Conservation (phyloP, 208 protist genomes). For the Leishmania tropica region DNA sequence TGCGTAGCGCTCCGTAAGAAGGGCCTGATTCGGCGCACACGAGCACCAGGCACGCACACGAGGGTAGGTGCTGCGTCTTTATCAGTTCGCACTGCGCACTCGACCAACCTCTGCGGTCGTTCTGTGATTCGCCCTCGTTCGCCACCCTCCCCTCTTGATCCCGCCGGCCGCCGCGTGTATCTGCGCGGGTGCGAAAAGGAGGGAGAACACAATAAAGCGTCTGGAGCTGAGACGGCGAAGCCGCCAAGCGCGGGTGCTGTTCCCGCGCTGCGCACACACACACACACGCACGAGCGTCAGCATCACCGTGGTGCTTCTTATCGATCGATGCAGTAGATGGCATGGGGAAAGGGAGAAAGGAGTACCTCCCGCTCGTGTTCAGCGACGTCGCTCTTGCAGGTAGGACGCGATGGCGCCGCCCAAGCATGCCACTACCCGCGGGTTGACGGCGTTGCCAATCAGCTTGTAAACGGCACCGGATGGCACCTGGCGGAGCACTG, state of each 20-base stretch:
- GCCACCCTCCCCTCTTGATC: too few species aligned
- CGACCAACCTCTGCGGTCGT: too few species aligned
- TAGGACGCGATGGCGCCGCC: conserved; percentile 11
- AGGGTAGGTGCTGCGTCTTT: too few species aligned
- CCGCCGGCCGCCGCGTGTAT: too few species aligned
- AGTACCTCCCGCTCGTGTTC: neutral
- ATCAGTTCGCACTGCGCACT: too few species aligned
- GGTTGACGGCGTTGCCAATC: conserved; percentile 83
- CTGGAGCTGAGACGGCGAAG: too few species aligned
- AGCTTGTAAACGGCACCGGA: conserved; percentile 58
- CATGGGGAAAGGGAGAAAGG: conserved; percentile 21
- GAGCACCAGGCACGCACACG: too few species aligned
- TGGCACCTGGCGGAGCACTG: conserved; percentile 25
- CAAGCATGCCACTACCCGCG: conserved; percentile 63
- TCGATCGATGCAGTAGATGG: neutral
- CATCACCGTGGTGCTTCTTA: neutral
- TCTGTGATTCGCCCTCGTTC: too few species aligned
- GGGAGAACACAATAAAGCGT: too few species aligned
- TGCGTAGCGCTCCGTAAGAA: neutral
- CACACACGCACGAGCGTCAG: neutral
- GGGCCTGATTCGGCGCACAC: neutral
- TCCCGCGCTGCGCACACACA: neutral
- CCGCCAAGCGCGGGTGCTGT: too few species aligned
- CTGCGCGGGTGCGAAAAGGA: too few species aligned
- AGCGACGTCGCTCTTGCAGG: conserved; percentile 2